Conservation (phyloP, 257 asterid genomes). For the Handroanthus guayacan region DNA sequence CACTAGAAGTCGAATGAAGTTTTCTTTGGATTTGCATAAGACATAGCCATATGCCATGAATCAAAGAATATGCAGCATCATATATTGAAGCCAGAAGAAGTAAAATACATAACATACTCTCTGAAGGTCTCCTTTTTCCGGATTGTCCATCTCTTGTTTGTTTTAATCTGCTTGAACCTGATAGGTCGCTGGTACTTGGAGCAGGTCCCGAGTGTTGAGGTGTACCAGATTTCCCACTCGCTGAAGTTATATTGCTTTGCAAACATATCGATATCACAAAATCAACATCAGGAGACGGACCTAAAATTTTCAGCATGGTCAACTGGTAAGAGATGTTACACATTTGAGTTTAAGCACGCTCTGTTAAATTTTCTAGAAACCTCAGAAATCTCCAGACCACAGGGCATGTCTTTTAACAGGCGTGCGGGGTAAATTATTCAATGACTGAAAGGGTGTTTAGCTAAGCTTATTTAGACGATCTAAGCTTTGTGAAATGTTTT, state of each 20-base stretch:
- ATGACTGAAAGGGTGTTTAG: no score
- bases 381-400: no score
- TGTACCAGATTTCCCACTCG: slow-evolving; percentile 51
- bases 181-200: slow-evolving; percentile 69
- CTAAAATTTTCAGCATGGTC: slow-evolving; percentile 48
- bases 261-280: slow-evolving; percentile 85
- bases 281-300: slow-evolving; percentile 93
- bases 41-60: no score
- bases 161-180: slow-evolving; percentile 64
- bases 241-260: slow-evolving; percentile 76
- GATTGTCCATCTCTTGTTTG: slow-evolving; percentile 61
- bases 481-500: no score
- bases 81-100: not conserved
- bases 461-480: no score
- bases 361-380: not conserved
- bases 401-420: no score
- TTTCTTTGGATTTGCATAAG: no score
- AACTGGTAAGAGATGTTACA: slow-evolving; percentile 14
- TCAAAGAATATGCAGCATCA: not conserved
- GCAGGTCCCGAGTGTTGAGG: slow-evolving; percentile 57
- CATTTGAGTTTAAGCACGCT: not conserved
- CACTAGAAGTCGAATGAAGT: no score
- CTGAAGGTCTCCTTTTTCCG: slow-evolving; percentile 75
- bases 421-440: no score
- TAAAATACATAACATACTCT: slow-evolving; percentile 51